phyloP scores from a whole-genome alignment of 345 rosid genomes.

The Geranium brycei region DNA sequence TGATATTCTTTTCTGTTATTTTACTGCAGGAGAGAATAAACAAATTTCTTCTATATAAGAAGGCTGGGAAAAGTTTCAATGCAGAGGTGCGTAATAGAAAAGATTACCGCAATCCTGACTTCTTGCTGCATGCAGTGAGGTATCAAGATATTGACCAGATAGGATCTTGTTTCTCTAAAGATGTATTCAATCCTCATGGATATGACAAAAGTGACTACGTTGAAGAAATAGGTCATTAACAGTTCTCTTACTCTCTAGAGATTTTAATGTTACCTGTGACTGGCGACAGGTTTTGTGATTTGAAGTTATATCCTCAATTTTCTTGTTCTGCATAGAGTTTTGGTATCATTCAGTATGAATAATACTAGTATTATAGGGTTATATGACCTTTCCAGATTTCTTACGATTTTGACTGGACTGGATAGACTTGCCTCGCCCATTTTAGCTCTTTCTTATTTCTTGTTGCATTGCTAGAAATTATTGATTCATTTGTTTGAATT shows the following conservation, averaged over 20 bases:
- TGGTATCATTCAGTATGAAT: too few relatives aligned
- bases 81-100: constrained; percentile 88
- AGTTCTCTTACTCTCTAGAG: constrained; percentile 2
- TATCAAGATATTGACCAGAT: constrained; percentile 87
- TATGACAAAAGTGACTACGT: constrained; percentile 73
- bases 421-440: too few relatives aligned
- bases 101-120: constrained; percentile 91
- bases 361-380: too few relatives aligned
- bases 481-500: too few relatives aligned
- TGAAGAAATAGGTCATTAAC: constrained; percentile 58
- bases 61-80: constrained; percentile 85
- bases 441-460: too few relatives aligned
- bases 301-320: too few relatives aligned
- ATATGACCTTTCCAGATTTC: too few relatives aligned
- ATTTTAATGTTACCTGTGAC: background rate
- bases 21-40: constrained; percentile 55
- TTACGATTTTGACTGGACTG: too few relatives aligned
- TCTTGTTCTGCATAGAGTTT: too few relatives aligned
- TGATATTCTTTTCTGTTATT: constrained; percentile 4
- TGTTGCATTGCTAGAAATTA: too few relatives aligned
- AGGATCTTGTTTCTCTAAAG: constrained; percentile 88
- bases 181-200: constrained; percentile 88
- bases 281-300: background rate
- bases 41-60: constrained; percentile 67
- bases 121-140: constrained; percentile 80